Percentiles rank a stretch among this genome's conserved stretches.
phyloP scores from a whole-genome alignment of 495 filamentous ascomycete genomes.

The Tuber umbilicatum region DNA sequence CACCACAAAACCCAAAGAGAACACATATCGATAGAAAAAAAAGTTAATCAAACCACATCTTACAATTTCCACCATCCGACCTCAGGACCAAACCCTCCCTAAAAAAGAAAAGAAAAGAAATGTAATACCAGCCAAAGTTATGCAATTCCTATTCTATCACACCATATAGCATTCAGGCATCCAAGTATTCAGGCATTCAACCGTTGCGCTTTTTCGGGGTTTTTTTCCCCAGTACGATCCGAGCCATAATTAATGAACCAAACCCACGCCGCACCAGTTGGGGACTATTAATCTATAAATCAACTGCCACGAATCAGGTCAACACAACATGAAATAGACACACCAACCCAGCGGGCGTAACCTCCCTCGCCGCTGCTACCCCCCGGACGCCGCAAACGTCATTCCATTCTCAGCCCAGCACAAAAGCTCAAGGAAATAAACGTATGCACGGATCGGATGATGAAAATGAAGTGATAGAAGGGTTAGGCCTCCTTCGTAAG shows the following conservation, averaged over 20 bases:
- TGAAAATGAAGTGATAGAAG: neutral
- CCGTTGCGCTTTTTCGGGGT: neutral
- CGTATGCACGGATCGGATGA: neutral
- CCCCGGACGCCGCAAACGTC: neutral
- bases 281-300: neutral
- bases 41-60: neutral
- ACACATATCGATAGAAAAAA: neutral
- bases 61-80: neutral
- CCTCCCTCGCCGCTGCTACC: neutral
- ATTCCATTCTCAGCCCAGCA: neutral
- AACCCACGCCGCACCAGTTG: neutral
- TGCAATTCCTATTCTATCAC: neutral
- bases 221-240: neutral
- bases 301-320: neutral
- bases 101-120: neutral
- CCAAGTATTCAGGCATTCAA: neutral
- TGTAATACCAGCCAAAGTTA: neutral
- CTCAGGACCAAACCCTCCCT: neutral
- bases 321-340: neutral
- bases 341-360: neutral
- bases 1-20: neutral
- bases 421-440: neutral
- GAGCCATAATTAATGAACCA: neutral
- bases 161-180: neutral
- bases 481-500: neutral